Evolutionary conservation across 768 basidiomycete species (phyloP).

Genomic region (Suillus bovinus): DNA sequence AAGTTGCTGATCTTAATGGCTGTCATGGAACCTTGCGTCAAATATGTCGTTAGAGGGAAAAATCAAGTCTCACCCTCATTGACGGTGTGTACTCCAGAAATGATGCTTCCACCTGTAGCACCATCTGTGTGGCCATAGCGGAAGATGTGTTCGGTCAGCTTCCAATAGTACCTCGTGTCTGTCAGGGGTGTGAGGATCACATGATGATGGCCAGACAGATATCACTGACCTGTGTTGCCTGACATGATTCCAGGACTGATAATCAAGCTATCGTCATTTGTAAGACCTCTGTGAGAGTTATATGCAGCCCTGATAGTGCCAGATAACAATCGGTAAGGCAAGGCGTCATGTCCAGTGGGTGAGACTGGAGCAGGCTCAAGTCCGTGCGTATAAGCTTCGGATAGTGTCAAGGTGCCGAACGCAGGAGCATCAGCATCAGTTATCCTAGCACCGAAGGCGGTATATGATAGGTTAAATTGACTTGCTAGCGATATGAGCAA

Average conservation of each 20-base stretch:
- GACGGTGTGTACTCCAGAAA: slow-evolving; percentile 61
- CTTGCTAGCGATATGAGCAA: slow-evolving; percentile 46
- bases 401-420: slow-evolving; percentile 50
- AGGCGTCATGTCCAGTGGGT: slow-evolving; percentile 33
- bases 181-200: not conserved
- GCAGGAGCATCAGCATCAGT: slow-evolving; percentile 35
- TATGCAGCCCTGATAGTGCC: slow-evolving; percentile 67
- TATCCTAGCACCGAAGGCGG: slow-evolving; percentile 51
- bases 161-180: slow-evolving; percentile 51
- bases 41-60: not conserved
- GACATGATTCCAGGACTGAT: slow-evolving; percentile 57
- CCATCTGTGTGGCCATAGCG: slow-evolving; percentile 52
- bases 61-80: slow-evolving; percentile 56
- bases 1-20: slow-evolving; percentile 53
- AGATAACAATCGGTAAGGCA: slow-evolving; percentile 52
- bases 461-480: slow-evolving; percentile 58
- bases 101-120: slow-evolving; percentile 30
- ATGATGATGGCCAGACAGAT: not conserved
- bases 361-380: slow-evolving; percentile 74
- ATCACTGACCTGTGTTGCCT: slow-evolving; percentile 49
- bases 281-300: slow-evolving; percentile 45
- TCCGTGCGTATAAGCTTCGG: slow-evolving; percentile 43
- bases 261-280: slow-evolving; percentile 36
- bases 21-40: slow-evolving; percentile 21
- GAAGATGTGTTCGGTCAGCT: slow-evolving; percentile 59